Evolutionary conservation across 116 monocot genomes (phyloP).

Genomic region (Iris pallida): DNA sequence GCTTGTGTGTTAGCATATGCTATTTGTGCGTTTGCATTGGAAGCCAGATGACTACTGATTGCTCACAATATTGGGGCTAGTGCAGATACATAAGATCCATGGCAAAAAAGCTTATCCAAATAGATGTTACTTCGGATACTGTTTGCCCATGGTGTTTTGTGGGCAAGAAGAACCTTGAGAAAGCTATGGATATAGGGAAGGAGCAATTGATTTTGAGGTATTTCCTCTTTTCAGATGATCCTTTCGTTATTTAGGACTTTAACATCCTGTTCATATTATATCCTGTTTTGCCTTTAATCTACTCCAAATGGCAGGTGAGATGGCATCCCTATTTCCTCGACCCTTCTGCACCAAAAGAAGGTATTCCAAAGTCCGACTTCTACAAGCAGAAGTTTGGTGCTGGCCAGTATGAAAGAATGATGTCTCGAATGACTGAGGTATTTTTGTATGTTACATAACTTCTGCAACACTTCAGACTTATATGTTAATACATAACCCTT

Average conservation of each 20-base stretch:
- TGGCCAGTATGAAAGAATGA: conserved; percentile 34
- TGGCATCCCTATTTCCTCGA: conserved; percentile 87
- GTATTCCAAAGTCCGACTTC: conserved; percentile 56
- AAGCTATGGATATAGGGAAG: conserved; percentile 62
- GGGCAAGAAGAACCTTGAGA: conserved; percentile 83
- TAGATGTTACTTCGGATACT: conserved; percentile 81
- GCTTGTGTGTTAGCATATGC: no score
- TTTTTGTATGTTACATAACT: background rate
- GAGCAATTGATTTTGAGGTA: conserved; percentile 87
- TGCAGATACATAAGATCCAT: conserved; percentile 31
- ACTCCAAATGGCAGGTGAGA: conserved; percentile 39
- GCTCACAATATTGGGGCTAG: no score
- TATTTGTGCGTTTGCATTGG: no score
- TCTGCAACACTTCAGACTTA: no score
- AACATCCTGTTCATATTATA: background rate
- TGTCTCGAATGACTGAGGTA: conserved; percentile 68
- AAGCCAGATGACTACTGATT: no score
- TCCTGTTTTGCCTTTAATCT: background rate
- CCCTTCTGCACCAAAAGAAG: conserved; percentile 80
- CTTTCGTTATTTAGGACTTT: background rate
- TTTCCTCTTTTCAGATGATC: background rate
- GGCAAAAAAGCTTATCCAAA: conserved; percentile 68
- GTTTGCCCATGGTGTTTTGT: conserved; percentile 96
- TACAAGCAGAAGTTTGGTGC: conserved; percentile 71
- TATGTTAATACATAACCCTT: background rate